Evolutionary conservation across 2,329 filamentous ascomycete genomes (phyloP), one percentile per base, ranked within the genome.

Genomic region (Coniella lustricola): DNA sequence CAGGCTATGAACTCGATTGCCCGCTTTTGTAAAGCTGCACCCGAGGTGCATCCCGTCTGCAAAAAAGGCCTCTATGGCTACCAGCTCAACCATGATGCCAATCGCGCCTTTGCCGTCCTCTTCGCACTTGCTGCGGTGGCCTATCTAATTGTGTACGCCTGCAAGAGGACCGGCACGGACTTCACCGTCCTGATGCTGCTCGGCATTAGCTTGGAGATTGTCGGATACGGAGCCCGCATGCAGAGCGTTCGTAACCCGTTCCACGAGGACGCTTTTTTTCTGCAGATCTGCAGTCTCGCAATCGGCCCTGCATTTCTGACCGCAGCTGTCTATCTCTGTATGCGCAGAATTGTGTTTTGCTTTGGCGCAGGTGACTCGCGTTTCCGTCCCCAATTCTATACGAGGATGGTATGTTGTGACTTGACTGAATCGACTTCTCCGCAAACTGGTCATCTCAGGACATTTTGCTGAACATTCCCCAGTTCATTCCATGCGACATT

Each of bases 241-340:
- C 65, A 75, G 57, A 73, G 78, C 58, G 73, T 72, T 58, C 43
- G 71, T 33, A 74, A 84, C 56, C 72, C 71, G 3, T 83, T 71
- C 67, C 55, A 57, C n/a, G 60, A 70, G 53, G 60, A 64, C 35
- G 64, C 67, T 17, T 77, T 77, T 61, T 57, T 76, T 48, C 74
- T 81, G 33, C 79, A 84, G 60, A 75, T 82, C 33, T 72, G 77
- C 58, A 78, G 74, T 54, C 68, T 87, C 49, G 85, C 81, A 3
- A 74, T 85, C 50, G 81, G 70, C 0, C 82, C 83, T 0, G 81
- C 81, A 1, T 85, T 84, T 59, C 69, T 84, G 60, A 74, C 79
- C 8, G 82, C 79, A 1, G 77, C 73, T 1, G 73, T 85, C 35
- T 86, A 86, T 58, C 66, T 86, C 44, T 82, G 77, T 52, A 66